A percentile compares a stretch with the other conserved stretches of the same genome.
Conservation (phyloP, 1,284 basidiomycete genomes). For the Trichosporon ovoides region DNA sequence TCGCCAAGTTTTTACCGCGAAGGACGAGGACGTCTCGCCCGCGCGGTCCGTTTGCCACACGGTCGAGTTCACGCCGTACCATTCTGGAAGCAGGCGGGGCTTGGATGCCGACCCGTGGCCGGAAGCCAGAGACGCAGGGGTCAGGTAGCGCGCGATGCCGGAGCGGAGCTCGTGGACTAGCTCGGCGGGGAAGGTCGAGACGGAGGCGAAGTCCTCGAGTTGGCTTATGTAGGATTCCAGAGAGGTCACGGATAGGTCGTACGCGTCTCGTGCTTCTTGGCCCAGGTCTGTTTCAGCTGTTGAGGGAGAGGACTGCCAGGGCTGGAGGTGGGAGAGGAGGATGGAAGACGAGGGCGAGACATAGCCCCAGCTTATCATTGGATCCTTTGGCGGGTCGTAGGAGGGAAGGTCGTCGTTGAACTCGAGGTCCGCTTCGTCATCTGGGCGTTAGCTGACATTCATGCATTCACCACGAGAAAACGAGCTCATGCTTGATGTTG, state of each 20-base stretch:
- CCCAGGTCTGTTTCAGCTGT: constrained; percentile 26
- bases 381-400: constrained; percentile 33
- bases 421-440: neutral
- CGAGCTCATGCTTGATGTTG: no score
- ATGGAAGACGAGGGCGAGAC: constrained; percentile 18
- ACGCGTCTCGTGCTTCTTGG: constrained; percentile 35
- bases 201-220: constrained; percentile 26
- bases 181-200: constrained; percentile 21
- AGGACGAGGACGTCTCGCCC: constrained; percentile 7
- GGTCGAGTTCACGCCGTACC: constrained; percentile 26
- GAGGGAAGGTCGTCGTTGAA: neutral
- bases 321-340: constrained; percentile 23
- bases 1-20: constrained; percentile 34
- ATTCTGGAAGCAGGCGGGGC: neutral
- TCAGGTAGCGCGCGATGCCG: constrained; percentile 23
- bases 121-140: neutral
- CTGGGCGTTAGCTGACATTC: neutral
- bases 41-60: constrained; percentile 49
- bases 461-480: no score
- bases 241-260: constrained; percentile 26
- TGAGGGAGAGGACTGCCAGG: constrained; percentile 24
- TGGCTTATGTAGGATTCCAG: constrained; percentile 21
- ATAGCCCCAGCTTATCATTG: constrained; percentile 32
- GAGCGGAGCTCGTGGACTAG: constrained; percentile 11
- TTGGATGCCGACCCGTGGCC: neutral